A percentile compares a stretch with the other conserved stretches of the same genome.
Evolutionary conservation across 257 asterid genomes (phyloP).

Genomic region (Ilex aquifolium): DNA sequence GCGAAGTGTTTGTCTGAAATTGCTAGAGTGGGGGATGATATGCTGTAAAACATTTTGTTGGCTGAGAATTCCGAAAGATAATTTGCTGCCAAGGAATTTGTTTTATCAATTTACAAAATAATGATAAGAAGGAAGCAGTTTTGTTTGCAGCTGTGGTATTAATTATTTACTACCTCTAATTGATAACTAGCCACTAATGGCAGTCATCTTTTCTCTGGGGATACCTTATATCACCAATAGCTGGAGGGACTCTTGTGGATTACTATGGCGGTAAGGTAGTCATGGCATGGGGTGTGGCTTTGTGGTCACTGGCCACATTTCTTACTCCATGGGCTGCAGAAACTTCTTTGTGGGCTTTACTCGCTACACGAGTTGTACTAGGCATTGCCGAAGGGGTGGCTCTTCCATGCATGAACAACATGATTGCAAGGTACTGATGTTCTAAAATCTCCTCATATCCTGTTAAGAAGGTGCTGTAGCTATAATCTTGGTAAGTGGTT

Average conservation of each 20-base stretch:
- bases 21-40: not conserved
- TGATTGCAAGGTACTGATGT: conserved; percentile 68
- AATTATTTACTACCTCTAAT: not conserved
- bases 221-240: conserved; percentile 93
- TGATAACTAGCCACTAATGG: conserved; percentile 43
- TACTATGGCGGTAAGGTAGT: conserved; percentile 87
- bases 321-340: conserved; percentile 97
- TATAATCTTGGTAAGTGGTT: not conserved
- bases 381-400: conserved; percentile 99
- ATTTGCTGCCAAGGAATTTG: not conserved
- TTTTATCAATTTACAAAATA: no score
- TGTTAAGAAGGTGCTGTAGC: not conserved
- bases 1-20: not conserved
- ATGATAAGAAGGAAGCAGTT: no score
- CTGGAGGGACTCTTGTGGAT: conserved; percentile 92
- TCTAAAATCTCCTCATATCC: not conserved
- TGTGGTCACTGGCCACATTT: conserved; percentile 97
- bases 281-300: conserved; percentile 96
- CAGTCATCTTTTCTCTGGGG: conserved; percentile 99
- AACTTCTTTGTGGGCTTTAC: conserved; percentile 55
- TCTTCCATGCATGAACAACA: conserved; percentile 98
- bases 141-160: no score
- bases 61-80: not conserved
- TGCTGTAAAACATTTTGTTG: not conserved
- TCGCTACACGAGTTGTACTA: conserved; percentile 75